phyloP scores from a whole-genome alignment of 805 yeast species.

The Kodamaea hsintzibuensis region DNA sequence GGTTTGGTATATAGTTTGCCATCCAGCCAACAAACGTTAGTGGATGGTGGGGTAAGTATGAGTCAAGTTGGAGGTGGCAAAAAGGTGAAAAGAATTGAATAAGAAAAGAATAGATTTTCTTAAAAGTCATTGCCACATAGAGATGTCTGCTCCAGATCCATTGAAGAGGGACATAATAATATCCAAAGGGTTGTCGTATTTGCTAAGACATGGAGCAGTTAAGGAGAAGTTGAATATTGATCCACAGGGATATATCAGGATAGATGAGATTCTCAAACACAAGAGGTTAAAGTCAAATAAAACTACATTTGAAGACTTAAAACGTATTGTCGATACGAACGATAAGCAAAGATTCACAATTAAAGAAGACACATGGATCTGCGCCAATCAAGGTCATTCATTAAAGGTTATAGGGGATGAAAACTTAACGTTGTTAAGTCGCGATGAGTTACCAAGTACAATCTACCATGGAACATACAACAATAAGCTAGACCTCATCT shows the following conservation, averaged over 20 bases:
- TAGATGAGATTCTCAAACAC: constrained; percentile 55
- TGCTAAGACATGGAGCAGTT: constrained; percentile 84
- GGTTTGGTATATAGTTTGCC: neutral
- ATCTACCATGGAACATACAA: constrained; percentile 81
- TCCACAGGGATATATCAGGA: constrained; percentile 60
- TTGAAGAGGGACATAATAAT: constrained; percentile 44
- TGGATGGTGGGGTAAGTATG: no score
- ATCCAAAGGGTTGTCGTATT: constrained; percentile 72
- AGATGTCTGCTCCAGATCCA: constrained; percentile 10
- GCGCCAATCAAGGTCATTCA: constrained; percentile 96
- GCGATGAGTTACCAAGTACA: constrained; percentile 46
- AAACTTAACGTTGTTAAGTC: constrained; percentile 35
- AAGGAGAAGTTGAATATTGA: constrained; percentile 68
- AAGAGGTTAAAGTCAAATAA: constrained; percentile 57
- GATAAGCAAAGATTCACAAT: constrained; percentile 72
- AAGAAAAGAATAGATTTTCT: neutral
- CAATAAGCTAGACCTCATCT: constrained; percentile 48
- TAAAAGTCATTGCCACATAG: neutral
- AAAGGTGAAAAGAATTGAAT: constrained; percentile 1
- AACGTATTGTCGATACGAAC: constrained; percentile 60
- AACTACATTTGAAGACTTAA: constrained; percentile 58
- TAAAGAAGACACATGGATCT: constrained; percentile 39
- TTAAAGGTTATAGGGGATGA: constrained; percentile 48
- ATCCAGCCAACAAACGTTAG: no score
- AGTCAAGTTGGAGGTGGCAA: neutral